Base-by-base conservation (phyloP, 78 protist genomes). In the Dictyostelium discoideum region DNA sequence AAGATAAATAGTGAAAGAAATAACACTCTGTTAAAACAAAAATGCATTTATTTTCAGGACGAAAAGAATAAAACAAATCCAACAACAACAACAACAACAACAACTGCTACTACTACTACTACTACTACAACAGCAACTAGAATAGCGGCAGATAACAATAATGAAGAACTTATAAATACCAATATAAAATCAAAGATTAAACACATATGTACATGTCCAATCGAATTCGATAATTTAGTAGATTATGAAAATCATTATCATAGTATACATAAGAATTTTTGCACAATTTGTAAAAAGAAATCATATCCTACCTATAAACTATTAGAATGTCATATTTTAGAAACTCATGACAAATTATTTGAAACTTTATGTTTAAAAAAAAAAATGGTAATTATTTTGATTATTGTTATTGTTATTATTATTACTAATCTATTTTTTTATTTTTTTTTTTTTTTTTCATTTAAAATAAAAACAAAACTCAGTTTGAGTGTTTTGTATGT, bases 401-500 rank as follows among this genome's bases (percentile, higher is more conserved):
- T 39, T 16, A 13, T n/a, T 72, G 3, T 67, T 24, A 22, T 24
- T 9, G 8, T 26, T 46, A 44, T 80, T 80, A 22, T 80, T 20
- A 16, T 76, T 22, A 39, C 0, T 39, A 39, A 3, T 40, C 9
- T 14, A n/a, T n/a, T n/a, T n/a, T n/a, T n/a, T n/a, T n/a, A n/a
- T n/a, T n/a, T n/a, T n/a, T n/a, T n/a, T n/a, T n/a, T n/a, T n/a
- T n/a, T 76, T 7, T 76, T 76, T 76, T 46, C 2, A 10, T 46
- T 10, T 5, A 10, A 46, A 46, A 10, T 9, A 46, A 10, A 10
- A 46, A 6, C 2, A n/a, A 22, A n/a, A 16, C 9, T 11, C 37
- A 86, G 92, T 86, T 78, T 54, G 82, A 46, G 22, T 86, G 92
- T 54, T 73, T 86, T 44, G 92, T 72, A 37, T 86, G 92, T 54